Conservation (phyloP, 179 eudicot species). For the Pouteria campechiana region DNA sequence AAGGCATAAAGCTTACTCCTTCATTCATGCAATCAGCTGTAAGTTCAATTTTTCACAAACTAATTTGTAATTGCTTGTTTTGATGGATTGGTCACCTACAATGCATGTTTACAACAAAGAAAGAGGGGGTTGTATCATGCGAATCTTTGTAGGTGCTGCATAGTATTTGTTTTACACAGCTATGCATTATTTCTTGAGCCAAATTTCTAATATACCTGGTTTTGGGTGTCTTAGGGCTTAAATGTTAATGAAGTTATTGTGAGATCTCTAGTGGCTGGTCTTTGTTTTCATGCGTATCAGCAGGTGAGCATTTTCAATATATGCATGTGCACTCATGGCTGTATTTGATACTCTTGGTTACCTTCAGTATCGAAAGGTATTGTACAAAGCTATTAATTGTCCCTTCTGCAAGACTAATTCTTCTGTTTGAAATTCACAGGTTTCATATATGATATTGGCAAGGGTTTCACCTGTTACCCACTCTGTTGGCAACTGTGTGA, state of each 20-base stretch:
- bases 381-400: too few species aligned
- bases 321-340: not conserved
- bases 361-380: too few species aligned
- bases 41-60: conserved; percentile 17
- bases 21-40: conserved; percentile 69
- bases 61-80: not conserved
- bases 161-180: not conserved
- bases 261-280: conserved; percentile 60
- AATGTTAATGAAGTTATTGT: conserved; percentile 43
- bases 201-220: not conserved
- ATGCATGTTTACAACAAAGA: not conserved
- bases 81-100: too few species aligned
- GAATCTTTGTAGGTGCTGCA: not conserved
- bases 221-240: conserved; percentile 37
- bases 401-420: too few species aligned
- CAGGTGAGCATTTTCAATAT: conserved; percentile 49
- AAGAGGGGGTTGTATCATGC: not conserved
- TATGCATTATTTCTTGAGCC: not conserved
- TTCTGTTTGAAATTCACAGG: too few species aligned
- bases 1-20: conserved; percentile 87
- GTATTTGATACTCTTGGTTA: too few species aligned
- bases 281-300: conserved; percentile 88
- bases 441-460: conserved; percentile 85
- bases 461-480: conserved; percentile 96
- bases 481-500: conserved; percentile 89